phyloP scores from a whole-genome alignment of 179 eudicot species.

The Pouteria campechiana region DNA sequence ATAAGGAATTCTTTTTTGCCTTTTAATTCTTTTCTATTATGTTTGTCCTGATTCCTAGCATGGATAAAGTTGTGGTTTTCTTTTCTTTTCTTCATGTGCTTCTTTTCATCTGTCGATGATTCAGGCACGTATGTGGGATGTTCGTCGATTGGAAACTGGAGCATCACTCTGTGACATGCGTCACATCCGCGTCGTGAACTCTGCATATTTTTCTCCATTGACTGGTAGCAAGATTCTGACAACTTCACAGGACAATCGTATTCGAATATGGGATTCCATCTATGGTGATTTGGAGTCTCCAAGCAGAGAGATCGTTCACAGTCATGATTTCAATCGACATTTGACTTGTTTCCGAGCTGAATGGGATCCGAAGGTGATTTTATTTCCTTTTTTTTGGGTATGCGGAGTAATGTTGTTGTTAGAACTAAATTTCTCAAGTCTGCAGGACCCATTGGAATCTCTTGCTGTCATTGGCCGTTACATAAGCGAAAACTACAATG shows the following conservation, averaged over 20 bases:
- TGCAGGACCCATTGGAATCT: constrained; percentile 83
- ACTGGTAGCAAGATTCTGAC: constrained; percentile 90
- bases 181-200: constrained; percentile 85
- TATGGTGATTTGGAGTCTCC: constrained; percentile 70
- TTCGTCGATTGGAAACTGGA: constrained; percentile 65
- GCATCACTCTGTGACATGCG: constrained; percentile 50
- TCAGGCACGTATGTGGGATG: constrained; percentile 94
- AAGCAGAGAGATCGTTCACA: constrained; percentile 94
- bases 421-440: not conserved
- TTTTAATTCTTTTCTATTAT: not conserved
- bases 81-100: constrained; percentile 4
- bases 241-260: constrained; percentile 81
- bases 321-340: constrained; percentile 93
- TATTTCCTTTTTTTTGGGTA: not conserved
- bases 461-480: constrained; percentile 91
- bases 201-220: constrained; percentile 88
- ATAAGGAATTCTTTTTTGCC: not conserved
- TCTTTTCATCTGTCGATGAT: constrained; percentile 4
- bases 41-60: constrained; percentile 1
- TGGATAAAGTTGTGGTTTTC: not conserved
- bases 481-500: constrained; percentile 86
- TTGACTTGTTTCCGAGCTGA: constrained; percentile 87
- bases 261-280: constrained; percentile 90
- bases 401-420: not conserved
- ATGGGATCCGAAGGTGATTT: constrained; percentile 92